phyloP scores from a whole-genome alignment of 352 stramenopile species.

The Globisporangium cylindrosporum region DNA sequence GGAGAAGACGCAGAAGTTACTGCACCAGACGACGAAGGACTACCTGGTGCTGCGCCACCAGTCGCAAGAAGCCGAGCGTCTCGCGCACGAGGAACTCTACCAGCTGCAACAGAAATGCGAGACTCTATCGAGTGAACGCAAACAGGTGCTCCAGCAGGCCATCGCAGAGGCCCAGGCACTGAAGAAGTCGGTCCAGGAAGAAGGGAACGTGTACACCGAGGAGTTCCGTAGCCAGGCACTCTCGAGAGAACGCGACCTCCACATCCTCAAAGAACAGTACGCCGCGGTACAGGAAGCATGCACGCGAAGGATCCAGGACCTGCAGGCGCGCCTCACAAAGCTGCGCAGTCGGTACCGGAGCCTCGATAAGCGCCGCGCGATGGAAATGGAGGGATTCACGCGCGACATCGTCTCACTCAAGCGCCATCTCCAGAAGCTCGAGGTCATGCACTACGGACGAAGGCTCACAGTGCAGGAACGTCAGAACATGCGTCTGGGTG shows the following conservation, averaged over 20 bases:
- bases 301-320: conserved; percentile 59
- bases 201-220: conserved; percentile 52
- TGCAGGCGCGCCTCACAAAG: conserved; percentile 66
- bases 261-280: conserved; percentile 79
- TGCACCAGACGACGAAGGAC: conserved; percentile 72
- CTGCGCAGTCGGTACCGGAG: conserved; percentile 54
- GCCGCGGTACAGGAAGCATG: conserved; percentile 69
- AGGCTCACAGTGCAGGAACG: conserved; percentile 42
- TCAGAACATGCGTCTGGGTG: conserved; percentile 44
- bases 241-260: conserved; percentile 59
- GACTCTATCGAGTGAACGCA: conserved; percentile 38
- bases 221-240: conserved; percentile 57
- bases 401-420: conserved; percentile 60
- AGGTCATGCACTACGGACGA: conserved; percentile 63
- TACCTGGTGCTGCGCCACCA: conserved; percentile 74
- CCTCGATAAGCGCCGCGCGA: conserved; percentile 61
- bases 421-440: conserved; percentile 66
- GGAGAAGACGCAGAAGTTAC: conserved; percentile 50
- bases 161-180: conserved; percentile 43
- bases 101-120: conserved; percentile 39
- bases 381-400: conserved; percentile 87
- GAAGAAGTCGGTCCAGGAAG: conserved; percentile 43
- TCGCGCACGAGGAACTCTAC: conserved; percentile 58
- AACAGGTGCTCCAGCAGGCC: conserved; percentile 36
- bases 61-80: conserved; percentile 54